Base-by-base conservation (phyloP, 768 basidiomycete genomes). In the Xanthoconium stramineum region DNA sequence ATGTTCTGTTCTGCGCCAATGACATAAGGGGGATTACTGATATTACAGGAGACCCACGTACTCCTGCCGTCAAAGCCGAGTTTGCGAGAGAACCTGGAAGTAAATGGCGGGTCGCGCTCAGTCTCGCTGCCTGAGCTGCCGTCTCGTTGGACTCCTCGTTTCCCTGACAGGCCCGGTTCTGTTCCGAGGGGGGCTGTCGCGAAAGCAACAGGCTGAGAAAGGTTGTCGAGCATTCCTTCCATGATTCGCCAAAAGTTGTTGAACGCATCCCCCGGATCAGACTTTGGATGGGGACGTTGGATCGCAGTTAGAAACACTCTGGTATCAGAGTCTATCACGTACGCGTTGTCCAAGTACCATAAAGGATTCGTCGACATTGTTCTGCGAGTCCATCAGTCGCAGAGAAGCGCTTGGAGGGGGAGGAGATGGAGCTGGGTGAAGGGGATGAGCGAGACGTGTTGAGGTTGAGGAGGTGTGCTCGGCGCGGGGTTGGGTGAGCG, bases 201-300 rank as follows among this genome's bases (percentile, higher is more conserved):
- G 65, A 94, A 94, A 15, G 91, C 91, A 28, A 84, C 76, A 0
- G 82, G 81, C 63, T 91, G 89, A 5, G 89, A 87, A n/a, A 94
- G 78, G 63, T 91, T 88, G 63, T 93, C 89, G 45, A 93, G 71
- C 83, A 91, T 86, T 39, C 85, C 89, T 70, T 93, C 89, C 77
- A 92, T 87, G 47, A 89, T 88, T 61, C 81, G 84, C 91, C 91
- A 94, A 65, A 93, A 94, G 62, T 90, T 82, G 65, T 91, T 91
- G 75, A 94, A 94, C 6, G 89, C 85, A 65, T 94, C 91, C 5
- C 87, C 84, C 3, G 90, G 86, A 65, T 94, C 91, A 56, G 85
- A 85, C 88, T 88, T 58, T 53, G 42, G 55, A 42, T 15, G 52
- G 46, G 42, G 33, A 36, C 24, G 44, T 42, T 48, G 28, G 58